Conservation (phyloP, 2,329 filamentous ascomycete species). For the Harringtonia lauricola region DNA sequence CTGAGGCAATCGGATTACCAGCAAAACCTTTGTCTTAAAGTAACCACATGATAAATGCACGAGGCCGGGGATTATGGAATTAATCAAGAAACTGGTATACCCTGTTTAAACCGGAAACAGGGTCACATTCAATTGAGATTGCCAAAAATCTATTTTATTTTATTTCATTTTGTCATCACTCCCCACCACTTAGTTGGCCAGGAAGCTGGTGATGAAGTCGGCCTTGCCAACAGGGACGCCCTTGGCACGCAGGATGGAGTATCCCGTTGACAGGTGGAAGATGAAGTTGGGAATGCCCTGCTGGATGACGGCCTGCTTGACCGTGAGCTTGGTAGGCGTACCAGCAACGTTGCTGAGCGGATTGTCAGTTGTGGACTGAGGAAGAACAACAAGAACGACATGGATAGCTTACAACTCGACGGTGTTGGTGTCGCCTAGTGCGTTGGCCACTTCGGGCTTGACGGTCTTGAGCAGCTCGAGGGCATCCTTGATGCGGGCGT, state of each 20-base stretch:
- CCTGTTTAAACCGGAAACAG: too few species aligned
- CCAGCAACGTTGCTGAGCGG: background rate
- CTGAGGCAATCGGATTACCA: too few species aligned
- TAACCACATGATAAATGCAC: too few species aligned
- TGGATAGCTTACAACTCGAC: constrained; percentile 12
- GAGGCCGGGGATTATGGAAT: too few species aligned
- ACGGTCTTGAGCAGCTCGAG: constrained; percentile 18
- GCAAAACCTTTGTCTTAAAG: too few species aligned
- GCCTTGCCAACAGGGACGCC: constrained; percentile 47
- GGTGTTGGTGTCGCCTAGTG: constrained; percentile 10
- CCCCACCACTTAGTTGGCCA: constrained; percentile 3
- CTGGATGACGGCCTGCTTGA: constrained; percentile 27
- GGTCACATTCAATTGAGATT: background rate
- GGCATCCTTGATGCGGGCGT: constrained; percentile 17
- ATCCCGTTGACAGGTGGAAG: constrained; percentile 46
- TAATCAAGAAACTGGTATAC: too few species aligned
- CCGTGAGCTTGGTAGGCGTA: constrained; percentile 8
- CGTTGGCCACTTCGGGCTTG: constrained; percentile 15
- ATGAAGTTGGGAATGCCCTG: constrained; percentile 45
- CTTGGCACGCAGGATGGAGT: constrained; percentile 42
- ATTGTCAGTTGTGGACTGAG: background rate
- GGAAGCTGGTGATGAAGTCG: constrained; percentile 31
- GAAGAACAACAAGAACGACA: background rate
- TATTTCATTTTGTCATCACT: background rate
- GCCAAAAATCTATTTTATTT: background rate